These are phyloP conservation scores for Aureobasidium melanogenum DNA, from an alignment of 2,329 filamentous ascomycete genomes.

Conservation along the genomic window DNA sequence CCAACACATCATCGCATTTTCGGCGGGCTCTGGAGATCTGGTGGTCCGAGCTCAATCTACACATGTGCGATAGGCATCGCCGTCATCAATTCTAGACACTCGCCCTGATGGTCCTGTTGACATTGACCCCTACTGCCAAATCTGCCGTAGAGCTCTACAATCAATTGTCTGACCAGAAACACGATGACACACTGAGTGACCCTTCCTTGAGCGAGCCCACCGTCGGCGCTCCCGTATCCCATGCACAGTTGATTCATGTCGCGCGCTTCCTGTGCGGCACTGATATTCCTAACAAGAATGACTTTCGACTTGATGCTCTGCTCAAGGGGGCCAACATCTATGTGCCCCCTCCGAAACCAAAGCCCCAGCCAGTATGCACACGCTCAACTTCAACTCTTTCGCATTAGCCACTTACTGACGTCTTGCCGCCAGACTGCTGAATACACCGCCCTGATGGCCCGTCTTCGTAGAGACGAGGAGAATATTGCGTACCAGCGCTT, in stretches of 20 bases:
- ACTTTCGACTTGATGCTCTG: conserved; percentile 54
- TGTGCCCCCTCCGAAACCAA: conserved; percentile 68
- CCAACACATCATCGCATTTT: background rate
- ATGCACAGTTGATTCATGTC: conserved; percentile 57
- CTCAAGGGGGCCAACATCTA: conserved; percentile 66
- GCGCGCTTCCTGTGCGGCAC: conserved; percentile 28
- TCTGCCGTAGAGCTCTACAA: conserved; percentile 44
- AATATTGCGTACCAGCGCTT: conserved; percentile 73
- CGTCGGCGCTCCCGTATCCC: conserved; percentile 61
- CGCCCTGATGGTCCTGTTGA: conserved; percentile 61
- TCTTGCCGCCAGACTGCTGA: conserved; percentile 55
- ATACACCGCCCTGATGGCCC: conserved; percentile 81
- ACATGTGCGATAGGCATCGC: background rate
- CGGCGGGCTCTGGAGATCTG: background rate
- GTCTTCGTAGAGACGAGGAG: conserved; percentile 75
- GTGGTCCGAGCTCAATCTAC: background rate
- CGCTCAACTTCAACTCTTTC: background rate
- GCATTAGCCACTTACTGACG: conserved; percentile 9
- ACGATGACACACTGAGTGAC: conserved; percentile 30
- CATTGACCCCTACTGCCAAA: conserved; percentile 62
- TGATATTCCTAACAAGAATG: background rate
- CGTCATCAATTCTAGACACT: background rate
- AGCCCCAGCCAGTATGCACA: conserved; percentile 61
- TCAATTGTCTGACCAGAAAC: background rate
- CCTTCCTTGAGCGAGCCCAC: conserved; percentile 43